Evolutionary conservation across 2,329 filamentous ascomycete genomes (phyloP).

Genomic region (Didymella exigua): DNA sequence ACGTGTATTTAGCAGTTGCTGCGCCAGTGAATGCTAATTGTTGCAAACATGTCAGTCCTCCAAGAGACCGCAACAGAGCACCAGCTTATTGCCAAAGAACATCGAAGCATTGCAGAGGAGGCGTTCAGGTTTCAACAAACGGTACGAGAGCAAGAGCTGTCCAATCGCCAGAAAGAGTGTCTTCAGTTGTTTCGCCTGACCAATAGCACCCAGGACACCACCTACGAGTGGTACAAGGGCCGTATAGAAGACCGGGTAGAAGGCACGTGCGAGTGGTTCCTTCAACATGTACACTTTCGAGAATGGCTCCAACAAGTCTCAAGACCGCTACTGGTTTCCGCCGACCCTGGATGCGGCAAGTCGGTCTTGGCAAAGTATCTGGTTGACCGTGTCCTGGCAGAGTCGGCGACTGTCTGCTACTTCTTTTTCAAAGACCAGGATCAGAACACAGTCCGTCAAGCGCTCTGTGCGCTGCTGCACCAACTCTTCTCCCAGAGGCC

Average conservation of each 20-base stretch:
- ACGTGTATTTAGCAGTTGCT: neutral
- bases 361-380: slow-evolving; percentile 29
- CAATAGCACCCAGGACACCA: slow-evolving; percentile 19
- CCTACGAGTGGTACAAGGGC: slow-evolving; percentile 32
- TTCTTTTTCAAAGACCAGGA: slow-evolving; percentile 33
- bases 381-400: slow-evolving; percentile 22
- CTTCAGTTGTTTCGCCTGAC: slow-evolving; percentile 31
- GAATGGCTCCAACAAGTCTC: slow-evolving; percentile 22
- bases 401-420: slow-evolving; percentile 26
- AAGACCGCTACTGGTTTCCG: slow-evolving; percentile 26
- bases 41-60: slow-evolving; percentile 12
- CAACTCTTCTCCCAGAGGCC: slow-evolving; percentile 26
- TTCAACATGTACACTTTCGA: slow-evolving; percentile 23
- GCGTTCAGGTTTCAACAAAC: slow-evolving; percentile 17
- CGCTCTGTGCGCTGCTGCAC: slow-evolving; percentile 29
- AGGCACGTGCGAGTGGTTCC: slow-evolving; percentile 29
- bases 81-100: too few relatives aligned
- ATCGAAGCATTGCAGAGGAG: slow-evolving; percentile 5
- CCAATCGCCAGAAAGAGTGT: slow-evolving; percentile 22
- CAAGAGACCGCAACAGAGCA: neutral
- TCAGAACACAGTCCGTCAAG: slow-evolving; percentile 26
- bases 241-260: slow-evolving; percentile 25
- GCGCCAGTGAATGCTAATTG: slow-evolving; percentile 1
- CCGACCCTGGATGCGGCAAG: slow-evolving; percentile 33
- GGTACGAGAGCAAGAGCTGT: slow-evolving; percentile 17